Evolutionary conservation across 2,329 filamentous ascomycete genomes (phyloP).

Genomic region (Aspergillus novoparasiticus): DNA sequence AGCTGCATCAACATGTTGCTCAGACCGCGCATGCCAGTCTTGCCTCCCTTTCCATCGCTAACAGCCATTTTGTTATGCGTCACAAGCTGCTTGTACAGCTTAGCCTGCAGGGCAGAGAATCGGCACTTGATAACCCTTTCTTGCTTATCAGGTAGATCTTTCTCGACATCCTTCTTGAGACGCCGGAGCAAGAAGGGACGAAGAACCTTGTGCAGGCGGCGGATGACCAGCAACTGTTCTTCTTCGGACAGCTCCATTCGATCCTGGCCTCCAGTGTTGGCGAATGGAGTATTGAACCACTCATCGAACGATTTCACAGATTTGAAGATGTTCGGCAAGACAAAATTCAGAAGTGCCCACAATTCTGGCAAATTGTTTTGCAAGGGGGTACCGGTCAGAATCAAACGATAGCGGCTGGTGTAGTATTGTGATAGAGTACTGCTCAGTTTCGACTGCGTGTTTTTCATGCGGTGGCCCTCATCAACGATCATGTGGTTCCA

Average conservation of each 20-base stretch:
- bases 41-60: conserved; percentile 92
- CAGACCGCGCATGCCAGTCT: conserved; percentile 88
- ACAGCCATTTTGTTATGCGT: conserved; percentile 94
- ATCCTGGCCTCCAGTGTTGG: conserved; percentile 95
- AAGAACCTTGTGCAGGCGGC: conserved; percentile 95
- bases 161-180: conserved; percentile 99
- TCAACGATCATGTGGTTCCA: conserved; percentile 99
- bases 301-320: conserved; percentile 98
- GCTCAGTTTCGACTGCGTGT: conserved; percentile 92
- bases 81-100: conserved; percentile 96
- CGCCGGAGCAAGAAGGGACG: conserved; percentile 95
- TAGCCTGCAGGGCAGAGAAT: conserved; percentile 90
- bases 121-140: conserved; percentile 99
- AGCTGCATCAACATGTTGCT: conserved; percentile 99
- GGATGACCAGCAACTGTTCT: conserved; percentile 98
- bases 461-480: conserved; percentile 99
- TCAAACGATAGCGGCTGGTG: conserved; percentile 89
- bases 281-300: conserved; percentile 99
- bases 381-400: conserved; percentile 93
- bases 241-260: conserved; percentile 99
- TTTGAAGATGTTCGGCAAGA: conserved; percentile 97
- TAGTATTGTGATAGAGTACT: conserved; percentile 95
- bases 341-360: conserved; percentile 98
- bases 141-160: conserved; percentile 97
- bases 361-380: conserved; percentile 96